Conservation (phyloP, 306 rosid genomes). For the Begonia masoniana region DNA sequence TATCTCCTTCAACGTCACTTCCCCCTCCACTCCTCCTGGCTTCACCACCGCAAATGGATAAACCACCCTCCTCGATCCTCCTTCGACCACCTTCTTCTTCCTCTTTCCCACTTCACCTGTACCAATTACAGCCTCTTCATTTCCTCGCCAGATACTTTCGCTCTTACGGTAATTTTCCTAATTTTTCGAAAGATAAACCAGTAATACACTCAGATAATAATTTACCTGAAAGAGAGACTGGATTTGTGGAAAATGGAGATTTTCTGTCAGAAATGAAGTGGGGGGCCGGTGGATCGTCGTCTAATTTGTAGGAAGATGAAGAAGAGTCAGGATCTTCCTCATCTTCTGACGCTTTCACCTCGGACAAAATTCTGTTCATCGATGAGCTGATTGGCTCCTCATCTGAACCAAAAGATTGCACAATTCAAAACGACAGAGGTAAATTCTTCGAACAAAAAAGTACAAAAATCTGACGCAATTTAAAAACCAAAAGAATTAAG, state of each 20-base stretch:
- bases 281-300: conserved; percentile 13
- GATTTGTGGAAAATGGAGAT: conserved; percentile 9
- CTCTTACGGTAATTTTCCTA: neutral
- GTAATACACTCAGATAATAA: neutral
- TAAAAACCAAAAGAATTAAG: neutral
- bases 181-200: neutral
- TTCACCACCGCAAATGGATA: conserved; percentile 96
- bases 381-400: conserved; percentile 35
- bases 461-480: neutral
- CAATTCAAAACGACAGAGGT: neutral
- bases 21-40: conserved; percentile 88
- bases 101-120: neutral
- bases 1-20: conserved; percentile 81
- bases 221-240: conserved; percentile 22
- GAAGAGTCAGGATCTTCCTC: conserved; percentile 52
- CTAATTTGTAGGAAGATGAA: conserved; percentile 47
- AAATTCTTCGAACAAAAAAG: neutral
- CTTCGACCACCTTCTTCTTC: conserved; percentile 4
- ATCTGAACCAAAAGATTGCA: neutral
- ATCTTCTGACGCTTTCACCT: conserved; percentile 33
- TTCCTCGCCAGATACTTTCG: neutral
- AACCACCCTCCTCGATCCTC: conserved; percentile 25
- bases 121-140: conserved; percentile 13
- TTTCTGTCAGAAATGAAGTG: conserved; percentile 13
- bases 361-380: conserved; percentile 14